Evolutionary conservation across 164 flowering plant species (phyloP), one percentile per base, ranked within the genome.

Genomic region (Piper betle): DNA sequence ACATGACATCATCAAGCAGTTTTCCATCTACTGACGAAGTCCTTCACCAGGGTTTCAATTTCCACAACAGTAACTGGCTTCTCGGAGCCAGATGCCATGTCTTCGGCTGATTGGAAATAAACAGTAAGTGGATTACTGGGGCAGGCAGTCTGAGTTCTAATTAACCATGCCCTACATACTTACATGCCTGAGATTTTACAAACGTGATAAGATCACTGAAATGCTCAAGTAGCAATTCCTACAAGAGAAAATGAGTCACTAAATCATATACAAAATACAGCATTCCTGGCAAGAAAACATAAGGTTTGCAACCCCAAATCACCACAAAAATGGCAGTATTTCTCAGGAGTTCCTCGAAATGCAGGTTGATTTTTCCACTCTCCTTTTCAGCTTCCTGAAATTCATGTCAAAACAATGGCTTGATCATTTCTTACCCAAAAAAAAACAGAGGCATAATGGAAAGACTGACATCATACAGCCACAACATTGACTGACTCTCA

Each of bases 1-100:
- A 52, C n/a, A 94, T 94, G 54, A 94, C 96, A 67, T 88, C 97
- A n/a, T n/a, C n/a, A n/a, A n/a, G 96, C 95, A 20, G 82, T 78
- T 70, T 94, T 94, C 99, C 97, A 91, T 77, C 97, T 77, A 66
- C 86, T 77, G 1, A 77, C 91, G 63, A 93, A 94, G 72, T 94
- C 99, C 77, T 91, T 94, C 39, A 94, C 93, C 17, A 94, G 81
- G 5, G 91, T 91, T 73, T 94, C 97, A 12, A 94, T 89, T 66
- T 94, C 99, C 4, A 78, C 72, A 41, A 83, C 78, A 12, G 86
- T 76, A 59, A 86, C 74, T 11, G 86, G 76, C 67, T 65, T 83
- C 71, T 88, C 99, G 15, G 84, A 68, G 58, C 67, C 80, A 15
- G 84, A 67, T 66, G 70, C 77, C 41, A 67, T 76, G 61, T 93